These are phyloP conservation scores for Strobilomyces confusus DNA, from an alignment of 768 basidiomycete genomes.

Conservation along the genomic window DNA sequence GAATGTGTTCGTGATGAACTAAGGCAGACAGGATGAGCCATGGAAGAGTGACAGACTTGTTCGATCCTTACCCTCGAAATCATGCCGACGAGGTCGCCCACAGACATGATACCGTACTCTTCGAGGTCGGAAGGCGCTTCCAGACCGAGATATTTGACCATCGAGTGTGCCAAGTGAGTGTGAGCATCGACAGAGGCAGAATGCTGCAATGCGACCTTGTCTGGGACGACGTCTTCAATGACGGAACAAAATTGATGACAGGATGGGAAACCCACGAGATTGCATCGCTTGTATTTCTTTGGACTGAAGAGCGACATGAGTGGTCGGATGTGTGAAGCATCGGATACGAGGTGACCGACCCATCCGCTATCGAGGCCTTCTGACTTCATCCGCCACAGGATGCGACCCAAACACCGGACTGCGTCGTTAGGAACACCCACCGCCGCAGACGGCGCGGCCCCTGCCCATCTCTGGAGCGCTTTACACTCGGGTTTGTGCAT, in stretches of 20 bases:
- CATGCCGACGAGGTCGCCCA: slow-evolving; percentile 62
- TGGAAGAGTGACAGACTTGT: not conserved
- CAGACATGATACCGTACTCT: slow-evolving; percentile 51
- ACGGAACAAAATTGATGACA: not conserved
- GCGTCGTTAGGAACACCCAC: slow-evolving; percentile 67
- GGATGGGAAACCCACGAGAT: slow-evolving; percentile 53
- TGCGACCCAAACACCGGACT: slow-evolving; percentile 71
- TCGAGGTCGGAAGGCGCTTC: slow-evolving; percentile 55
- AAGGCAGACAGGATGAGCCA: not conserved
- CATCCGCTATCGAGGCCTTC: slow-evolving; percentile 50
- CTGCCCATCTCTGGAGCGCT: slow-evolving; percentile 58
- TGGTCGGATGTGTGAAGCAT: not conserved
- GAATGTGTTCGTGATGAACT: slow-evolving; percentile 94
- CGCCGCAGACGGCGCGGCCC: slow-evolving; percentile 44
- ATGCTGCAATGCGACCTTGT: slow-evolving; percentile 50
- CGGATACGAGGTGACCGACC: slow-evolving; percentile 40
- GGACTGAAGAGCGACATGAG: slow-evolving; percentile 37
- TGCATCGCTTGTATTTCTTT: slow-evolving; percentile 67
- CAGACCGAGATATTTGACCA: slow-evolving; percentile 67
- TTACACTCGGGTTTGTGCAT: slow-evolving; percentile 76
- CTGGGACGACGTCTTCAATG: slow-evolving; percentile 32
- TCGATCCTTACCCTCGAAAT: slow-evolving; percentile 58
- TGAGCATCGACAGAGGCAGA: slow-evolving; percentile 50
- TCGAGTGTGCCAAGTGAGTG: slow-evolving; percentile 67
- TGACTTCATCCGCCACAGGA: slow-evolving; percentile 63